Evolutionary conservation across 306 rosid species (phyloP), one percentile per base, ranked within the genome.

Genomic region (Prinsepia uniflora): DNA sequence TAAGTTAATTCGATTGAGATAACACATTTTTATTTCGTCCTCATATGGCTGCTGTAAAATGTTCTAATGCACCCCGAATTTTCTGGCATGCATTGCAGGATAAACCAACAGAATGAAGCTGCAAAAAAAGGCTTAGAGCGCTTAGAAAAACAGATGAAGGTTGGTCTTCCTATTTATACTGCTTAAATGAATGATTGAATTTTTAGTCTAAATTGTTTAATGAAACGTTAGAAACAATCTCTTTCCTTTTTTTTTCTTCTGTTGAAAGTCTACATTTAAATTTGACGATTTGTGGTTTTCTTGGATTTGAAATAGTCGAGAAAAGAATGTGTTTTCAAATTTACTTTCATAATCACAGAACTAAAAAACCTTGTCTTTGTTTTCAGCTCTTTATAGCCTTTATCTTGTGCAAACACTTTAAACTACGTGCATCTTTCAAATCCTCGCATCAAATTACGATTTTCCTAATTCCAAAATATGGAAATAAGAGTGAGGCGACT

Each of bases 91-190:
- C 56, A 39, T 84, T 75, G 76, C 90, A 95, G 99, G 87, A 84
- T 95, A 84, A 95, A 95, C 82, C 83, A 87, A 42, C 99, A 86
- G 73, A 95, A 91, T 70, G 96, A 91, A 82, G 99, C 96, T 70
- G 99, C 97, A 44, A 95, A 87, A 70, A 87, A 86, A 68, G 97
- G 99, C 40, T 86, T 95, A 50, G 97, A 91, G 76, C 96, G 99
- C 75, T 81, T 95, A 68, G 99, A 95, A 84, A 95, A 95, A 81
- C 97, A 78, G 71, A 91, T 91, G 99, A 91, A 95, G 99, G 99
- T 91, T 78, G 72, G 67, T 64, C 53, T 17, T 70, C 67, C 72
- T 58, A 14, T 73, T 63, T 20, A 8, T 67, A 40, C 56, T 72
- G 42, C 19, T 39, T 8, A 17, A 61, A 45, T 65, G 69, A 20